Conservation (phyloP, 2,329 filamentous ascomycete species). For the Ceratocystiopsis sp. region DNA sequence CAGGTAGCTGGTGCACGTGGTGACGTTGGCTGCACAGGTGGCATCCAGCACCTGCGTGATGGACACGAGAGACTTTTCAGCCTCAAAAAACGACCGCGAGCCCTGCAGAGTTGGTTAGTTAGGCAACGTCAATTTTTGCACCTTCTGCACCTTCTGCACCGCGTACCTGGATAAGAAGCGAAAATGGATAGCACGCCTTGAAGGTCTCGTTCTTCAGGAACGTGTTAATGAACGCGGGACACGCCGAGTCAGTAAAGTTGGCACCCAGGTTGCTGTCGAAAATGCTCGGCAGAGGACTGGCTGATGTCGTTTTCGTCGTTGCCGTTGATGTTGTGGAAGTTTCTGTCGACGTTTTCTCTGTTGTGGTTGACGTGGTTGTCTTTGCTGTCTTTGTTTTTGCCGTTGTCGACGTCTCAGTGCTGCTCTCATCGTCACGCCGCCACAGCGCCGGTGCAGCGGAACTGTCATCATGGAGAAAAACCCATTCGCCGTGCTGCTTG, state of each 20-base stretch:
- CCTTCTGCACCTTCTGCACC: no score
- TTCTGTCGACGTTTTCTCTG: slow-evolving; percentile 1
- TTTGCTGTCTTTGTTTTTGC: slow-evolving; percentile 5
- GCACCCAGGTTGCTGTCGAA: slow-evolving; percentile 49
- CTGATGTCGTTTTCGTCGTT: slow-evolving; percentile 9
- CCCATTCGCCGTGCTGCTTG: not conserved
- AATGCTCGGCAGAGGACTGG: slow-evolving; percentile 38
- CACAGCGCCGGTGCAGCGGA: not conserved
- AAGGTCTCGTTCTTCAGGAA: slow-evolving; percentile 53
- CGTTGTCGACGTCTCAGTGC: not conserved
- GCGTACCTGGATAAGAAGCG: slow-evolving; percentile 63
- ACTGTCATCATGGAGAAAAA: no score
- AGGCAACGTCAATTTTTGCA: not conserved
- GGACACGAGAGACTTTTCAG: slow-evolving; percentile 49
- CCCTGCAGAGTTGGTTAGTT: slow-evolving; percentile 33
- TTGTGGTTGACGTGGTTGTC: slow-evolving; percentile 3
- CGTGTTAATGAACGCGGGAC: slow-evolving; percentile 48
- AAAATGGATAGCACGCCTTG: slow-evolving; percentile 63
- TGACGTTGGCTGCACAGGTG: slow-evolving; percentile 52
- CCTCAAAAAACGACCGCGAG: slow-evolving; percentile 70
- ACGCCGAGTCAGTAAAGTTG: slow-evolving; percentile 43
- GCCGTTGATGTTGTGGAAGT: slow-evolving; percentile 7
- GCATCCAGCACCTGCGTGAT: slow-evolving; percentile 66
- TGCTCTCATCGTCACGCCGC: not conserved
- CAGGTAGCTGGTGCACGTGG: slow-evolving; percentile 50